Percentiles rank a stretch among this genome's conserved stretches.
Evolutionary conservation across 805 yeast species (phyloP).

Genomic region (Candida ulmi): DNA sequence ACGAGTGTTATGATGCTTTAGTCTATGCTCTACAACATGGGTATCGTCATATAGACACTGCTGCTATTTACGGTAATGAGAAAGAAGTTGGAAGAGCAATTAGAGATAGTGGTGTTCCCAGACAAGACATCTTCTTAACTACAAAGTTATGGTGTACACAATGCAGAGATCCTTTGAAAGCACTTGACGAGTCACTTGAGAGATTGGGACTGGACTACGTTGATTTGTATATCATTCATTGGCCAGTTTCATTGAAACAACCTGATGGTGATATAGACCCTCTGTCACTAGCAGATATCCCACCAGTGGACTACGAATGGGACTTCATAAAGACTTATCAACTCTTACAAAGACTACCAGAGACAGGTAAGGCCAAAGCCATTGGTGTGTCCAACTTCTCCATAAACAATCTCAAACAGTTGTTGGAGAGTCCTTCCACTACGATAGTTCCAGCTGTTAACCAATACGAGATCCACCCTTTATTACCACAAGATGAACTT

Average conservation of each 20-base stretch:
- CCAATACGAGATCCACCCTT: constrained; percentile 20
- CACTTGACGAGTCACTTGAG: constrained; percentile 52
- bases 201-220: constrained; percentile 70
- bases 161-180: constrained; percentile 39
- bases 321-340: constrained; percentile 20
- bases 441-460: constrained; percentile 15
- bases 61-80: constrained; percentile 52
- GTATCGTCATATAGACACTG: constrained; percentile 61
- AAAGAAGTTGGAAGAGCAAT: constrained; percentile 48
- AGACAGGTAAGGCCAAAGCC: constrained; percentile 12
- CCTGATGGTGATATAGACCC: too few relatives aligned
- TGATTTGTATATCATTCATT: constrained; percentile 74
- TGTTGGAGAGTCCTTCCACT: constrained; percentile 9
- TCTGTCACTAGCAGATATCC: constrained; percentile 33
- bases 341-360: constrained; percentile 11
- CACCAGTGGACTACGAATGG: constrained; percentile 52
- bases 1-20: constrained; percentile 21
- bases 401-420: constrained; percentile 11
- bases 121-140: constrained; percentile 63
- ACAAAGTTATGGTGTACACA: constrained; percentile 60
- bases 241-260: constrained; percentile 69
- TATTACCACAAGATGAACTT: constrained; percentile 16
- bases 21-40: constrained; percentile 29
- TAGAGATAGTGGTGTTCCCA: constrained; percentile 48
- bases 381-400: constrained; percentile 22